Evolutionary conservation across 768 basidiomycete species (phyloP).

Genomic region (Favolaschia claudopus): DNA sequence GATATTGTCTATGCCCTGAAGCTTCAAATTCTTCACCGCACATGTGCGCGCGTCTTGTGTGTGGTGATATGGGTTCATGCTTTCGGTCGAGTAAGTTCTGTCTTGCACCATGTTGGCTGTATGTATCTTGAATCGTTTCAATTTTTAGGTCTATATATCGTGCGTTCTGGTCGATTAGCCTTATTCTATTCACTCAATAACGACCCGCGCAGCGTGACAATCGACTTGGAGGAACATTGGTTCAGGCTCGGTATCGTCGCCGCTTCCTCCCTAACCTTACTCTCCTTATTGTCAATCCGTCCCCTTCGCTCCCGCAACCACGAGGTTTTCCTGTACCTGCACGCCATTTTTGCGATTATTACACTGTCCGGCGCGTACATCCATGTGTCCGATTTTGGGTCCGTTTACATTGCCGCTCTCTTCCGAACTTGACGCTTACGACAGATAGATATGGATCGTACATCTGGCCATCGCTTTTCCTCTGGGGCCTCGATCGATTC

Average conservation of each 20-base stretch:
- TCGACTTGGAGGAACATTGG: slow-evolving; percentile 6
- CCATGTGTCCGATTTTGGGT: slow-evolving; percentile 27
- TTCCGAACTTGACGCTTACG: background rate
- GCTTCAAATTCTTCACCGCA: slow-evolving; percentile 45
- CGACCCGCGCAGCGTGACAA: slow-evolving; percentile 2
- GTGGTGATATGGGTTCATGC: slow-evolving; percentile 48
- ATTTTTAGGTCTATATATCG: too few species aligned
- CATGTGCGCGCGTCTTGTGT: slow-evolving; percentile 46
- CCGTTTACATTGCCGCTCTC: background rate
- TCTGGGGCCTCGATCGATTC: slow-evolving; percentile 52
- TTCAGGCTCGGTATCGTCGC: slow-evolving; percentile 28
- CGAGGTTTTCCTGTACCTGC: slow-evolving; percentile 49
- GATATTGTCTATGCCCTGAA: slow-evolving; percentile 22
- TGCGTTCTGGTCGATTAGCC: too few species aligned
- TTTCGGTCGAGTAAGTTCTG: slow-evolving; percentile 32
- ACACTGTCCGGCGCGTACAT: slow-evolving; percentile 38
- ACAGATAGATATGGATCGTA: slow-evolving; percentile 31
- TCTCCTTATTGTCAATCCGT: slow-evolving; percentile 45
- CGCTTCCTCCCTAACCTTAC: slow-evolving; percentile 37
- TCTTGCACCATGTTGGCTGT: too few species aligned
- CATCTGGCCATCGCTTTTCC: slow-evolving; percentile 45
- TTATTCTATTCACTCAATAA: too few species aligned
- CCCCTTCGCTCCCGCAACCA: slow-evolving; percentile 42
- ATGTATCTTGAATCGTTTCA: too few species aligned
- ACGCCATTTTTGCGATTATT: slow-evolving; percentile 42